Evolutionary conservation across 1,284 basidiomycete species (phyloP), one percentile per base, ranked within the genome.

Genomic region (Ustilago loliicola): DNA sequence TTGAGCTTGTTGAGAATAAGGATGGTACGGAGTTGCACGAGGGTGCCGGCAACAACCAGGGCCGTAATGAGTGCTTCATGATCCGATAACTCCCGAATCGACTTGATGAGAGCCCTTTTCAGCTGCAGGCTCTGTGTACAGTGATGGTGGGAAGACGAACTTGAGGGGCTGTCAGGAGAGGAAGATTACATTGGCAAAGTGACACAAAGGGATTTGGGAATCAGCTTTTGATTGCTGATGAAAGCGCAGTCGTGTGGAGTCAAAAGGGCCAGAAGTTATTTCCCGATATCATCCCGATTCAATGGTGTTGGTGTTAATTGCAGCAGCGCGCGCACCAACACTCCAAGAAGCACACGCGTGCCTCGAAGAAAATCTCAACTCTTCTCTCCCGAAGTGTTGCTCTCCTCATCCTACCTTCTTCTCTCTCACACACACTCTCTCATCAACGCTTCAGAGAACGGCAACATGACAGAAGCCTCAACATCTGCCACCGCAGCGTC

Each of bases 21-120:
- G 48, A 27, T 50, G 48, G 2, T 15, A 15, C 48, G 3, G 29
- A 13, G 25, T 50, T 50, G 27, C 25, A 50, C 48, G 48, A 50
- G 11, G 5, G 25, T 15, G 48, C 17, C 21, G 52, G 32, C 23
- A 36, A 64, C 19, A 30, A 45, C 45, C 23, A 56, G 11, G 52
- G 48, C 25, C 56, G 48, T 67, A 72, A 61, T 47, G 65, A 72
- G 30, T 56, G 56, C 27, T 40, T 66, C 69, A 72, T 72, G 17
- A 34, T 42, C 21, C 23, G 25, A n/a, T n/a, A n/a, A n/a, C n/a
- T n/a, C n/a, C n/a, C n/a, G n/a, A n/a, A n/a, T n/a, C n/a, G n/a
- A n/a, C n/a, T n/a, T n/a, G n/a, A n/a, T n/a, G n/a, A n/a, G 13
- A 27, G 27, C 23, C 11, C 23, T 29, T 5, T 3, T 17, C 45